Base-by-base conservation (phyloP, 805 yeast species). In the Kurtzmaniella cleridarum region DNA sequence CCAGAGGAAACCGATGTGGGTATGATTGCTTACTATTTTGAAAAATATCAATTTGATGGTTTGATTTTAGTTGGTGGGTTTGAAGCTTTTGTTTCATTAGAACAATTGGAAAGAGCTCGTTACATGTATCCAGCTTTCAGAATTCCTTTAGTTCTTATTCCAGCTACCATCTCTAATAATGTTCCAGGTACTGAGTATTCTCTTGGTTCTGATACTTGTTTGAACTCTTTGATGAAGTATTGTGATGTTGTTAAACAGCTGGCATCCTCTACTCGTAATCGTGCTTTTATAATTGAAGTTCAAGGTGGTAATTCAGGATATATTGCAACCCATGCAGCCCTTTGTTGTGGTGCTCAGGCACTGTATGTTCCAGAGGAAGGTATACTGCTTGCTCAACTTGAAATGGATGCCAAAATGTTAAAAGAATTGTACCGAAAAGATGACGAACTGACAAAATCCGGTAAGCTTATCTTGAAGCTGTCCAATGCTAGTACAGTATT, bases 111-210 rank as follows among this genome's bases (percentile, higher is more conserved):
- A 50, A 73, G 74, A 49, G 88, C 93, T 26, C 78, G 96, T 61
- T 49, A 59, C 12, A 67, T 78, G 42, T 93, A 88, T 66, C 98
- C 98, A 32, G 80, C 91, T 23, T 86, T 93, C 69, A 79, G 91
- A 62, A 89, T 93, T 48, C 98, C 98, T 46, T 82, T 91, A 86
- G 84, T 86, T 31, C 78, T 87, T 51, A 74, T 93, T 48, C 98
- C 98, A 9, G 91, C 98, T 2, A 93, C 98, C 2, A 87, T 93
- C 47, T 89, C 97, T 13, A 93, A 93, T 68, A 93, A 93, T 53
- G 98, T 93, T 36, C 98, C 99, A n/a, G 99, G 98, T 43, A 84
- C 98, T 2, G 97, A 93, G 64, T 89, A 89, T 63, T 89, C 97
- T 0, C 66, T 93, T 42, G 99, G 99, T 42, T 75, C 89, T 10